phyloP scores from a whole-genome alignment of 306 rosid species.

The Castanopsis chinensis region DNA sequence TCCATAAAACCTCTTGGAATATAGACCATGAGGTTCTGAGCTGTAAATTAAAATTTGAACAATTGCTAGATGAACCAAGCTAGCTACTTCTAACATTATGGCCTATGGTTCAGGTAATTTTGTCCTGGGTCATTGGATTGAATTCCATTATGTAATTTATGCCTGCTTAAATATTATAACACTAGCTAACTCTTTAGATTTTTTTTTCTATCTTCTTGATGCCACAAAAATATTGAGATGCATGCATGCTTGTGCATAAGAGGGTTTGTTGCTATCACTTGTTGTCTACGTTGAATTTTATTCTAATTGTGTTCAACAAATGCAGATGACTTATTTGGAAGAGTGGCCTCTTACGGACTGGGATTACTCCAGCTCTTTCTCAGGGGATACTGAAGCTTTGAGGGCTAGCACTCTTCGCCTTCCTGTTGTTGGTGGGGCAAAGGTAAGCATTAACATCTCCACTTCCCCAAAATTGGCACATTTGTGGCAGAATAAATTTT shows the following conservation, averaged over 20 bases:
- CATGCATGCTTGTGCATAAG: background rate
- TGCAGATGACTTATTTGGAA: slow-evolving; percentile 73
- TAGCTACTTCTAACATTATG: too few species aligned
- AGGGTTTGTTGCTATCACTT: slow-evolving; percentile 7
- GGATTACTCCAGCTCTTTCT: slow-evolving; percentile 70
- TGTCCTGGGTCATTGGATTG: background rate
- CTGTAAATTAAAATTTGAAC: background rate
- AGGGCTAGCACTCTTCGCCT: slow-evolving; percentile 94
- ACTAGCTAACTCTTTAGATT: background rate
- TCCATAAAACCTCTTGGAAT: background rate
- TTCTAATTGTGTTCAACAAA: slow-evolving; percentile 18
- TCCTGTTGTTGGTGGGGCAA: slow-evolving; percentile 84
- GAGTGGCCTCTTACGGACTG: slow-evolving; percentile 76
- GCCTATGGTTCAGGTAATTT: background rate
- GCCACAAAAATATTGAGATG: background rate
- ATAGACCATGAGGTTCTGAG: background rate
- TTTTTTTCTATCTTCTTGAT: background rate
- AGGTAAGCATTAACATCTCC: slow-evolving; percentile 35
- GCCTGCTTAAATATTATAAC: background rate
- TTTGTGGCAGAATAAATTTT: background rate
- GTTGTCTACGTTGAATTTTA: slow-evolving; percentile 16
- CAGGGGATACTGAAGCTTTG: slow-evolving; percentile 81
- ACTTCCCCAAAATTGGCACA: background rate
- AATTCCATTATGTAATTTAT: background rate
- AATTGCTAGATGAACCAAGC: background rate